Base-by-base conservation (phyloP, 192 early-diverging fungal species). In the Linnemannia schmuckeri region DNA sequence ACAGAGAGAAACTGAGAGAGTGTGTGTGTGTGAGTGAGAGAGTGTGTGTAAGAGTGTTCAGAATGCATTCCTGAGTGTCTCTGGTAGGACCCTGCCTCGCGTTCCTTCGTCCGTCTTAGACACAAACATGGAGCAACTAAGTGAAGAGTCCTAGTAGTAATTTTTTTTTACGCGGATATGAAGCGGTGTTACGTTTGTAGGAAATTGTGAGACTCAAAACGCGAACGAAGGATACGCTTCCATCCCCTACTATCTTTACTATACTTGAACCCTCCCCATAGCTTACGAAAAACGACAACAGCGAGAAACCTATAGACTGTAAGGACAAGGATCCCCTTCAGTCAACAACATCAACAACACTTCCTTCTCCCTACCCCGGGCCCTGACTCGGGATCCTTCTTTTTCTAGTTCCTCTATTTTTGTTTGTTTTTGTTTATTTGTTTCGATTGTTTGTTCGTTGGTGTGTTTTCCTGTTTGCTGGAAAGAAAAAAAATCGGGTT, bases 11-110 rank as follows among this genome's bases (percentile, higher is more conserved):
- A 33, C 27, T 15, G 27, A 61, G 55, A 12, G n/a, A 61, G 55
- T 0, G 54, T 4, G n/a, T 33, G 61, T 13, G 61, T 5, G 55
- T 0, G 8, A 30, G 30, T 4, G 61, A 27, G 55, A 9, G 55
- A 4, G 55, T 57, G 44, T 46, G 44, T 18, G 22, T n/a, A 12
- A 57, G 17, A 0, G n/a, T 57, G 55, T 57, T 57, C 8, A 27
- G 61, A 33, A 30, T 24, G 27, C 61, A 66, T 66, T 66, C 61
- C 61, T 66, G n/a, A 30, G n/a, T 66, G 61, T 66, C 61, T 66
- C 61, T 66, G 3, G 15, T 52, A 52, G 49, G 49, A 52, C 49
- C 49, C 49, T 52, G 49, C 18, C 49, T 52, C 49, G 49, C 49
- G 49, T 52, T 52, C 49, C 17, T 22, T 52, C 5, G 15, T 52